phyloP scores from a whole-genome alignment of 2,329 filamentous ascomycete genomes.

The Aspergillus niger region DNA sequence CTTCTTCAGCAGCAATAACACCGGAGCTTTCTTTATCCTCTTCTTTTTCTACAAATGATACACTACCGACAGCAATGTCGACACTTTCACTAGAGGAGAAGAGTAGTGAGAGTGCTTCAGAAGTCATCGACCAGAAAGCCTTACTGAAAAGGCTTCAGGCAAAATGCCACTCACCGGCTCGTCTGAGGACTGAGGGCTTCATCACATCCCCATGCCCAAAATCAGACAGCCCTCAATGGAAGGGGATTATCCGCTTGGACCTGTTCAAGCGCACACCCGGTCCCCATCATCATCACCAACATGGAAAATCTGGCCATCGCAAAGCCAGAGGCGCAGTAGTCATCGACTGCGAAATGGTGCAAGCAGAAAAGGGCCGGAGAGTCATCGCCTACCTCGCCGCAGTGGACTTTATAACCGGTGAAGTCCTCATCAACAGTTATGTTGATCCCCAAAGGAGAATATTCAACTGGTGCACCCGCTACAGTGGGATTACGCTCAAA shows the following conservation, averaged over 20 bases:
- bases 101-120: background rate
- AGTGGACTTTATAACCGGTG: conserved; percentile 51
- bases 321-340: conserved; percentile 35
- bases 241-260: background rate
- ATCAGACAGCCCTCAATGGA: background rate
- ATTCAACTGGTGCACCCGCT: conserved; percentile 41
- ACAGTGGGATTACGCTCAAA: conserved; percentile 42
- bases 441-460: conserved; percentile 42
- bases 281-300: too few relatives aligned
- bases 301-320: background rate
- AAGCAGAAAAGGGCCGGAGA: conserved; percentile 28
- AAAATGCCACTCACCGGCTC: background rate
- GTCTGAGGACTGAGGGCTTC: background rate
- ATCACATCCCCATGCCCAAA: background rate
- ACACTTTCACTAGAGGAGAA: too few relatives aligned
- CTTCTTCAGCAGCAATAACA: too few relatives aligned
- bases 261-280: background rate
- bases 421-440: conserved; percentile 48
- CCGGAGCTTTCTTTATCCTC: too few relatives aligned
- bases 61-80: too few relatives aligned
- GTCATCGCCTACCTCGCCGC: conserved; percentile 44
- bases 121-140: background rate
- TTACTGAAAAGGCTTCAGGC: background rate
- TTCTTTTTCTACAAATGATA: too few relatives aligned
- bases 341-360: conserved; percentile 55